Evolutionary conservation across 768 basidiomycete species (phyloP).

Genomic region (Rhizopogon vulgaris): DNA sequence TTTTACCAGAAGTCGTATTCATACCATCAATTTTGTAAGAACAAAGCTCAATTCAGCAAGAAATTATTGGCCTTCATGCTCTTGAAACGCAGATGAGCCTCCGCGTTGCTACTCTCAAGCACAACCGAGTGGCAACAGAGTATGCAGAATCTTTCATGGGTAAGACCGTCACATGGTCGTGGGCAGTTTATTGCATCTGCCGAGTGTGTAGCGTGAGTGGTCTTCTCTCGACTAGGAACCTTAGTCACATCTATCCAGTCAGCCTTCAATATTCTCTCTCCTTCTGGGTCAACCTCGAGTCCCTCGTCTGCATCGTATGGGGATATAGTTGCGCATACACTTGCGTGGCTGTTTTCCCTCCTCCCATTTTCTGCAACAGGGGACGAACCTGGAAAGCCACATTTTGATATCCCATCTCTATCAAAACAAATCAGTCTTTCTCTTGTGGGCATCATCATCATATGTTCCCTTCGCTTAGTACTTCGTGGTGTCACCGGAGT

Average conservation of each 20-base stretch:
- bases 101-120: conserved; percentile 46
- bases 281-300: conserved; percentile 22
- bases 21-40: conserved; percentile 20
- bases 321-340: conserved; percentile 34
- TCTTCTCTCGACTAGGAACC: neutral
- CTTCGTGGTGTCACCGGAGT: conserved; percentile 62
- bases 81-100: conserved; percentile 63
- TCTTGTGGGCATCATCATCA: conserved; percentile 72
- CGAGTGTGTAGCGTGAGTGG: conserved; percentile 55
- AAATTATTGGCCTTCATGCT: conserved; percentile 58
- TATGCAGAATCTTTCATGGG: conserved; percentile 54
- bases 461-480: conserved; percentile 66
- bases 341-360: conserved; percentile 35
- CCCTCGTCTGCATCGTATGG: conserved; percentile 37
- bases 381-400: conserved; percentile 15
- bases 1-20: conserved; percentile 3
- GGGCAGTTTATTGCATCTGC: conserved; percentile 62
- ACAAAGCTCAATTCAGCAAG: conserved; percentile 38
- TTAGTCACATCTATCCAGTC: conserved; percentile 22
- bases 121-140: conserved; percentile 40
- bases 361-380: conserved; percentile 19
- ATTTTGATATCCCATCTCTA: conserved; percentile 33
- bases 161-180: conserved; percentile 41
- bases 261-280: conserved; percentile 27
- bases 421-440: conserved; percentile 56